These are phyloP conservation scores for Arachis monticola DNA, from an alignment of 331 rosid species.

Conservation along the genomic window DNA sequence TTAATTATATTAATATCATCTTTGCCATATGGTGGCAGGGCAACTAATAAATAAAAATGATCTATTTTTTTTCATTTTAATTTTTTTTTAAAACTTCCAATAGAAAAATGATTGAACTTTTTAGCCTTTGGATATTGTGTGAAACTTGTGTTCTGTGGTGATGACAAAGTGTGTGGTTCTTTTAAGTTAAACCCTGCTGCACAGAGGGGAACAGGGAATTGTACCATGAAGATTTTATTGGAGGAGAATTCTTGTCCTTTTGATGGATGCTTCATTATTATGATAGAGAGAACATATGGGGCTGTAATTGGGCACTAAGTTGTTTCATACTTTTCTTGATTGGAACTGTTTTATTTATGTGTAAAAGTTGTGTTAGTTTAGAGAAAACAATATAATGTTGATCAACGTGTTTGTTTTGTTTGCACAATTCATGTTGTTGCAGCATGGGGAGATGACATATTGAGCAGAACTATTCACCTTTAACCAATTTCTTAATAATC, in stretches of 20 bases:
- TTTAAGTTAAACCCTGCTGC: conserved; percentile 3
- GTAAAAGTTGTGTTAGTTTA: neutral
- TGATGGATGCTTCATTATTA: neutral
- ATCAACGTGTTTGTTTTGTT: conserved; percentile 15
- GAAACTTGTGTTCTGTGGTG: conserved; percentile 1
- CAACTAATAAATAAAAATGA: neutral
- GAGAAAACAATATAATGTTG: neutral
- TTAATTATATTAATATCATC: conserved; percentile 6
- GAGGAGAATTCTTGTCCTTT: conserved; percentile 7
- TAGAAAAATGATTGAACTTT: neutral
- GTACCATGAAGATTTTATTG: conserved; percentile 6
- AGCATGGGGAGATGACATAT: neutral
- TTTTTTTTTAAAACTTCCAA: neutral
- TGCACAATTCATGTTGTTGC: neutral
- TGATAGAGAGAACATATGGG: conserved; percentile 13
- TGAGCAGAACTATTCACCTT: neutral
- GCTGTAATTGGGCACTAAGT: neutral
- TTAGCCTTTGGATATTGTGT: neutral
- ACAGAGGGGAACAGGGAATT: conserved; percentile 19
- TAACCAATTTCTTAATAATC: neutral
- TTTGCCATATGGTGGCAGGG: conserved; percentile 27
- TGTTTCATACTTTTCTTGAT: conserved; percentile 19
- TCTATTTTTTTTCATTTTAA: neutral
- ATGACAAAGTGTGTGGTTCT: neutral
- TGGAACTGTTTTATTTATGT: conserved; percentile 13